phyloP scores from a whole-genome alignment of 1,284 basidiomycete species.

The Ustilago curta region DNA sequence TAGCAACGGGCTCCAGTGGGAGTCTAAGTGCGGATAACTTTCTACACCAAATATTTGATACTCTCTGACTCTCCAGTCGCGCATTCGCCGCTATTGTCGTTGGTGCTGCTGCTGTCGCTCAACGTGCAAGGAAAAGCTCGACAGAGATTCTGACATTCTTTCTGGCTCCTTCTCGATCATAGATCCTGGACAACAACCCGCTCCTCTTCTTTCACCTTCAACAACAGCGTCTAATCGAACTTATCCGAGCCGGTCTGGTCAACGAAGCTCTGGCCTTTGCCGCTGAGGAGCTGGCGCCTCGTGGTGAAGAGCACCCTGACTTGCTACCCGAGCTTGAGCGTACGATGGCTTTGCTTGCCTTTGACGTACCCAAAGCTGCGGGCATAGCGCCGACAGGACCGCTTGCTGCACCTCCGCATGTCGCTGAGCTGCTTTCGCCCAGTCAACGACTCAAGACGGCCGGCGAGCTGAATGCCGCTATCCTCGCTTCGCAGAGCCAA shows the following conservation, averaged over 20 bases:
- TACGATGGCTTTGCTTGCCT: constrained; percentile 94
- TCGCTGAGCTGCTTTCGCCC: constrained; percentile 81
- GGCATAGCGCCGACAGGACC: constrained; percentile 33
- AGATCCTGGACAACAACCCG: constrained; percentile 96
- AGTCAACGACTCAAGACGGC: constrained; percentile 92
- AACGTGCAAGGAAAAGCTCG: not conserved
- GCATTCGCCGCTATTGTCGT: constrained; percentile 8
- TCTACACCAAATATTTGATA: constrained; percentile 42
- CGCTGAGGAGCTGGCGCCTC: constrained; percentile 89
- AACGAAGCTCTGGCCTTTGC: constrained; percentile 88
- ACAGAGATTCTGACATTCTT: constrained; percentile 13
- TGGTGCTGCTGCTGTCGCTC: not conserved
- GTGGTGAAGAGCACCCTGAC: constrained; percentile 93
- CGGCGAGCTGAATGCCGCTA: constrained; percentile 89
- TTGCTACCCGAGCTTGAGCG: constrained; percentile 90
- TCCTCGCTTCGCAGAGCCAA: constrained; percentile 89
- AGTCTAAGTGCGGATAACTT: constrained; percentile 54
- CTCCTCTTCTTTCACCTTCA: constrained; percentile 90
- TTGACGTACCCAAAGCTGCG: constrained; percentile 72
- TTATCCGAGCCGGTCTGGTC: constrained; percentile 84
- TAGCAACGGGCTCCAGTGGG: constrained; percentile 72
- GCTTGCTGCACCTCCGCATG: constrained; percentile 74
- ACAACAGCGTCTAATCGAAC: constrained; percentile 93
- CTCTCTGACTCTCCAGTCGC: constrained; percentile 40
- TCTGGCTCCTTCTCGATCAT: not conserved